These are phyloP conservation scores for Hanseniaspora occidentalis DNA, from an alignment of 805 yeast genomes.

Conservation along the genomic window DNA sequence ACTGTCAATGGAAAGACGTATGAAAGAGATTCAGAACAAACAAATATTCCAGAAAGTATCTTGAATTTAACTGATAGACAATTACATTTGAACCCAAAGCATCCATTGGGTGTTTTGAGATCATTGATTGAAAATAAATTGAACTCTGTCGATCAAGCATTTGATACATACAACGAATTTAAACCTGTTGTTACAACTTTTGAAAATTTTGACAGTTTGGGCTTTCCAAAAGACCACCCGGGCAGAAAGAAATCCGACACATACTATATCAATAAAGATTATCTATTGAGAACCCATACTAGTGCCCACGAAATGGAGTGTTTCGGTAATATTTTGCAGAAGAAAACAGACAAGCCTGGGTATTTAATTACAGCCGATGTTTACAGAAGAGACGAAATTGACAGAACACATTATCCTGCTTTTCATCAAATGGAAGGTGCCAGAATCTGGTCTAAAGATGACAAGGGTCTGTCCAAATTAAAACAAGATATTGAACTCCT, in stretches of 20 bases:
- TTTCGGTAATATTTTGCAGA: constrained; percentile 39
- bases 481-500: constrained; percentile 48
- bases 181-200: constrained; percentile 69
- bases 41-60: constrained; percentile 74
- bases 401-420: constrained; percentile 91
- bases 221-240: constrained; percentile 85
- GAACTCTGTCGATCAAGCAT: constrained; percentile 50
- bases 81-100: constrained; percentile 59
- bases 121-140: constrained; percentile 61
- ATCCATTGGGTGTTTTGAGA: constrained; percentile 83
- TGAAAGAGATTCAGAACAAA: constrained; percentile 54
- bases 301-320: constrained; percentile 94
- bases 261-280: constrained; percentile 66
- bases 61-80: constrained; percentile 55
- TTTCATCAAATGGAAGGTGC: constrained; percentile 99
- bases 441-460: constrained; percentile 57
- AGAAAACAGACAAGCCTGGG: constrained; percentile 46
- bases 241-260: constrained; percentile 91
- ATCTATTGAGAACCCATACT: constrained; percentile 81
- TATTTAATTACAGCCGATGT: constrained; percentile 93
- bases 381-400: constrained; percentile 89
- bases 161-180: constrained; percentile 51
- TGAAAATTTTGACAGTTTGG: constrained; percentile 85
- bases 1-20: constrained; percentile 38
- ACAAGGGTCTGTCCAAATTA: constrained; percentile 27